Evolutionary conservation across 2,329 filamentous ascomycete species (phyloP), one percentile per base, ranked within the genome.

Genomic region (Verticillium albo-atrum): DNA sequence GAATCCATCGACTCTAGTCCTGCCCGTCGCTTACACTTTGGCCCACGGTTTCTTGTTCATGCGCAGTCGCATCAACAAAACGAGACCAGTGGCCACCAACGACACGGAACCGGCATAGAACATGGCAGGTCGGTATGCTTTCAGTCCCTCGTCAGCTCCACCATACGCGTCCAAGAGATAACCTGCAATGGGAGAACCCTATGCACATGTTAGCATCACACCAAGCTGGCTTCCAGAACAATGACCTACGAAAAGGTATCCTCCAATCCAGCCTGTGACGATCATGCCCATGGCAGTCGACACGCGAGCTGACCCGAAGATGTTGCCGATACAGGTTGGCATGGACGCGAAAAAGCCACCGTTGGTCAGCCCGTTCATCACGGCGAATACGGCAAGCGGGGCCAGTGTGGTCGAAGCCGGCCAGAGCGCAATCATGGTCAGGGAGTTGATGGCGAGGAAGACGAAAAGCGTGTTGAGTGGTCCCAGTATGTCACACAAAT

Each of bases 291-390:
- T 84, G 0, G 82, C 83, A 23, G 85, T 79, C 3, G 79, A 75
- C 37, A 85, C 77, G 4, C 81, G 74, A 1, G 77, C 77, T 3
- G 77, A 82, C 1, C 83, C 85, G 71, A 86, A 87, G 0, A 85
- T 78, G 63, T 80, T 84, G 0, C 82, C 80, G 0, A 88, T 81
- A 2, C 85, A 84, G 0, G 85, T 87, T 0, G 86, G 86, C 76
- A 88, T 86, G 0, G 82, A 82, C 1, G 82, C 80, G 66, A 89
- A 88, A 73, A 88, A 89, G 0, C 81, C 84, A 0, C 86, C 86
- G 64, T 87, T 88, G 6, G 81, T 78, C 37, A 80, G 72, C 0
- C 86, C 86, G 62, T 87, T 88, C 25, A 88, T 71, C 5, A 87
- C 73, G 9, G 82, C 82, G 65, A 89, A 89, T 0, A 79, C 69